Conservation (phyloP, 116 monocot species). For the Iris pallida region DNA sequence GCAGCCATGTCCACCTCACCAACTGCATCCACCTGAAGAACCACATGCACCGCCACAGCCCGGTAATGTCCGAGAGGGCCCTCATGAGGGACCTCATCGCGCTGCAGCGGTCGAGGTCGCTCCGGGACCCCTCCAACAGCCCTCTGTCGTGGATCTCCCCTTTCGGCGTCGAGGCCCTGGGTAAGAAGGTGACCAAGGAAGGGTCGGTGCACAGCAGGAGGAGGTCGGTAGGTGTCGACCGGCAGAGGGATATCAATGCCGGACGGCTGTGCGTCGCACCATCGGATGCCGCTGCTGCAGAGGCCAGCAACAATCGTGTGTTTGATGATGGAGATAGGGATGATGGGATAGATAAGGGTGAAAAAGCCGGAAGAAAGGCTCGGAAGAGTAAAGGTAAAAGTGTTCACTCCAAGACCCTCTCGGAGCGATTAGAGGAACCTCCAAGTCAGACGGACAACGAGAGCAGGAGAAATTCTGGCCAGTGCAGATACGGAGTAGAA, state of each 20-base stretch:
- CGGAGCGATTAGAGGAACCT: slow-evolving; percentile 31
- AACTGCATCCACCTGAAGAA: slow-evolving; percentile 91
- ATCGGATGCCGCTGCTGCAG: slow-evolving; percentile 21
- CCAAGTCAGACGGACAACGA: slow-evolving; percentile 18
- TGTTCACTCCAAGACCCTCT: slow-evolving; percentile 23
- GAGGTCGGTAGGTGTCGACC: slow-evolving; percentile 42
- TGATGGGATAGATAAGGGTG: slow-evolving; percentile 13
- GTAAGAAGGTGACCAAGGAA: slow-evolving; percentile 14
- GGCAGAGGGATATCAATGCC: slow-evolving; percentile 24
- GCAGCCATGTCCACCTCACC: slow-evolving; percentile 74
- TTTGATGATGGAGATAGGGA: slow-evolving; percentile 2
- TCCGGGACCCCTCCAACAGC: slow-evolving; percentile 59
- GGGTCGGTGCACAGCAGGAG: slow-evolving; percentile 27
- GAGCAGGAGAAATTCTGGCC: slow-evolving; percentile 18
- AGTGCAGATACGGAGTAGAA: slow-evolving; percentile 3
- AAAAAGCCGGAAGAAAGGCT: slow-evolving; percentile 8
- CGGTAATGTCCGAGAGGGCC: slow-evolving; percentile 40
- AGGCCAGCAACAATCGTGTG: slow-evolving; percentile 4
- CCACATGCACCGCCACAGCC: slow-evolving; percentile 62
- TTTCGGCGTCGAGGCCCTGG: slow-evolving; percentile 8
- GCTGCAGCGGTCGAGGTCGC: slow-evolving; percentile 79
- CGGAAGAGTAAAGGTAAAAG: neutral
- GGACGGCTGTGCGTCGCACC: slow-evolving; percentile 26
- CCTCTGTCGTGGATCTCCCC: slow-evolving; percentile 72
- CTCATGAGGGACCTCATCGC: slow-evolving; percentile 65